Evolutionary conservation across 805 yeast genomes (phyloP), one percentile per base, ranked within the genome.

Genomic region (Saturnispora ahearnii): DNA sequence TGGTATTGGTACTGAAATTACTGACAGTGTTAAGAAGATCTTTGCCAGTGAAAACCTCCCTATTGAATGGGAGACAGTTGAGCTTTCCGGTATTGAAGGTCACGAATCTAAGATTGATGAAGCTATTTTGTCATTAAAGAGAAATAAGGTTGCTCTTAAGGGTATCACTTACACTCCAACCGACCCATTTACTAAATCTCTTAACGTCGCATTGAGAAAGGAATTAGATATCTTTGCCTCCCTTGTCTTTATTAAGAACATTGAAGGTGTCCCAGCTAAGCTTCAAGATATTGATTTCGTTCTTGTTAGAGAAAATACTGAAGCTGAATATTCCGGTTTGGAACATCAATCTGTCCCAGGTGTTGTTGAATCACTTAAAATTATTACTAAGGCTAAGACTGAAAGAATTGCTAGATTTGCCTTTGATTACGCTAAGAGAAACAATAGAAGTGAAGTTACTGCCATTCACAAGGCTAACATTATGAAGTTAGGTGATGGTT

Each of bases 401-500:
- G 99, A 93, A 79, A 84, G 99, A 74, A 87, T 91, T 61, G 97
- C 96, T 60, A 85, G 90, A 73, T 91, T 91, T 63, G 98, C 98
- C 38, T 91, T 88, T 64, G 98, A 91, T 73, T 91, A 86, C 61
- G 98, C 98, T 56, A 74, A 78, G 68, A 87, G 84, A 73, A 87
- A 93, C 78, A 80, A 85, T 77, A 87, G 98, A 76, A 82, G 84
- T 70, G 73, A 79, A 60, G 98, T 91, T 55, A 89, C 97, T 48
- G 96, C 96, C 60, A 93, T 91, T 65, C 99, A 91, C 82, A 91
- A 91, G 76, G 99, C 99, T 59, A 93, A 93, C 79, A 91, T 91
- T 66, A 91, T 91, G 99, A 91, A 91, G 76, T 81, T 89, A 66
- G 96, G 96, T 69, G 99, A 91, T 69, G 99, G 99, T 72, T 79